Percentiles rank a stretch among this genome's conserved stretches.
Conservation (phyloP, 345 rosid genomes). For the Eucalyptus curtisii region DNA sequence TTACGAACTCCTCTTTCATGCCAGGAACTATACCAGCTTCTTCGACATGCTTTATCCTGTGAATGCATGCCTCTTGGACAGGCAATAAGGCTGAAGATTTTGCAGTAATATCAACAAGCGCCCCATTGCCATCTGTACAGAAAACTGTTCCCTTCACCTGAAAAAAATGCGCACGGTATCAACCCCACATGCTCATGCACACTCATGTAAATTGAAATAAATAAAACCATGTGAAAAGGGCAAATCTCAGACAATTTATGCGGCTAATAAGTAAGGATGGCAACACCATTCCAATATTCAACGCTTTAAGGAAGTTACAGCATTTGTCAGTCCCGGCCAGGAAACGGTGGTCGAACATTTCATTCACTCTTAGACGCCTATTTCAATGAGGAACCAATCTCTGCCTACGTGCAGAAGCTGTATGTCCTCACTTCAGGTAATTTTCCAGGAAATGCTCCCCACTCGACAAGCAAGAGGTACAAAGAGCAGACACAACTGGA, state of each 20-base stretch:
- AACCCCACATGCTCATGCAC: background rate
- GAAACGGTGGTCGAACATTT: background rate
- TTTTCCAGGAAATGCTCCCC: background rate
- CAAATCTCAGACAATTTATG: background rate
- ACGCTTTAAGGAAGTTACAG: background rate
- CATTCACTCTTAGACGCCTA: background rate
- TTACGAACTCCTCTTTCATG: slow-evolving; percentile 65
- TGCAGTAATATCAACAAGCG: slow-evolving; percentile 76
- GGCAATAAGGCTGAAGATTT: slow-evolving; percentile 83
- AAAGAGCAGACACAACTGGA: background rate
- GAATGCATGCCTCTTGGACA: slow-evolving; percentile 70
- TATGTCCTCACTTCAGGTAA: background rate
- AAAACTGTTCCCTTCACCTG: slow-evolving; percentile 89
- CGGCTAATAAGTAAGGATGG: background rate
- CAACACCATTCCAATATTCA: background rate
- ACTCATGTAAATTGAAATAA: background rate
- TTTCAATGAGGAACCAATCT: background rate
- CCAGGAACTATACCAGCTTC: slow-evolving; percentile 91
- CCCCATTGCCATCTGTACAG: slow-evolving; percentile 58
- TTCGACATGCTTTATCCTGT: slow-evolving; percentile 56
- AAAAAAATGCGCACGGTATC: background rate
- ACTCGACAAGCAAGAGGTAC: background rate
- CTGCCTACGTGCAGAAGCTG: background rate
- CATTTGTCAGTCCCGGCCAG: background rate
- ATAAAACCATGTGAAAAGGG: background rate